Evolutionary conservation across 2,329 filamentous ascomycete genomes (phyloP).

Genomic region (Neonectria sp.): DNA sequence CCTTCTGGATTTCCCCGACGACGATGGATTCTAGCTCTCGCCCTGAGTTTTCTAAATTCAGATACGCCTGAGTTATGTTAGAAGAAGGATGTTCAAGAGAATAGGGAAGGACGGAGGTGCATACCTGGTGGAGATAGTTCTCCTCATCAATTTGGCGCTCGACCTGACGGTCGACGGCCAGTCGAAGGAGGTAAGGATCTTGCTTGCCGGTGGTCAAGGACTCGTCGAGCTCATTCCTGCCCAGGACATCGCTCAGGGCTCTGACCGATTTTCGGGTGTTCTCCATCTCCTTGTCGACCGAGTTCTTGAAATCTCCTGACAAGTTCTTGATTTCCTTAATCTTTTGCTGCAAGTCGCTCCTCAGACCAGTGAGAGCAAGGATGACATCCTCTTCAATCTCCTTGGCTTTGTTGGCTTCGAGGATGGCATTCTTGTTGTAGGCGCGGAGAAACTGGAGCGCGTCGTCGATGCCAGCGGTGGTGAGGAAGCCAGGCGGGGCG

Average conservation of each 20-base stretch:
- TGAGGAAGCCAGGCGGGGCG: slow-evolving; percentile 82
- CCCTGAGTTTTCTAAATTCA: slow-evolving; percentile 94
- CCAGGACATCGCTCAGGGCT: slow-evolving; percentile 85
- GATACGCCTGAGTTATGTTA: slow-evolving; percentile 76
- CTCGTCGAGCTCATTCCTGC: slow-evolving; percentile 84
- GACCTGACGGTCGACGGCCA: slow-evolving; percentile 90
- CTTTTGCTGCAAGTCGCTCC: slow-evolving; percentile 93
- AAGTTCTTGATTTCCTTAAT: slow-evolving; percentile 98
- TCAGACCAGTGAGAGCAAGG: slow-evolving; percentile 84
- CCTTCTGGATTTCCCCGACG: slow-evolving; percentile 97
- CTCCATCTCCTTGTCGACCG: slow-evolving; percentile 95
- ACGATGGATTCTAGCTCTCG: slow-evolving; percentile 97
- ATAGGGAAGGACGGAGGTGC: slow-evolving; percentile 40
- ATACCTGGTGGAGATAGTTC: slow-evolving; percentile 93
- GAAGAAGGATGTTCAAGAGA: background rate
- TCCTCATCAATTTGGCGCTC: slow-evolving; percentile 96
- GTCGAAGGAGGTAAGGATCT: slow-evolving; percentile 89
- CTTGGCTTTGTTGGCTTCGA: slow-evolving; percentile 88
- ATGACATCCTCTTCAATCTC: slow-evolving; percentile 96
- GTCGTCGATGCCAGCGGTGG: slow-evolving; percentile 88
- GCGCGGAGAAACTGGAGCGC: slow-evolving; percentile 84
- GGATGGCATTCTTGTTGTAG: slow-evolving; percentile 85
- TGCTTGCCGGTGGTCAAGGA: slow-evolving; percentile 83
- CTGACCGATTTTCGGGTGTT: slow-evolving; percentile 84
- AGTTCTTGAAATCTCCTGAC: slow-evolving; percentile 96